phyloP scores from a whole-genome alignment of 352 stramenopile species.

The Phytophthora litchii region DNA sequence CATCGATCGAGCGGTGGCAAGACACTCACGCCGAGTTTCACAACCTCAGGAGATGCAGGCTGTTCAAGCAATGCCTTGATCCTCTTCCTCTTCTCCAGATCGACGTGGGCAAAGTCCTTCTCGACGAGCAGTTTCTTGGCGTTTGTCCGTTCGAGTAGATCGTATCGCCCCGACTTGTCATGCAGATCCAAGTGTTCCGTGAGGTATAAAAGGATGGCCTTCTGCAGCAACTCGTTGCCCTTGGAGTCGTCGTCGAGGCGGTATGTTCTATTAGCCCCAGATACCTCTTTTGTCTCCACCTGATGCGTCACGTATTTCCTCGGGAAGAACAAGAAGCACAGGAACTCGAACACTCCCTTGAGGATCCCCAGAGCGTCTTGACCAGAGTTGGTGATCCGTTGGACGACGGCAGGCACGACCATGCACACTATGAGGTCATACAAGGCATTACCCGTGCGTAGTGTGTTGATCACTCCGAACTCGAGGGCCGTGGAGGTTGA shows the following conservation, averaged over 20 bases:
- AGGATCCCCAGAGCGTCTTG: conserved; percentile 17
- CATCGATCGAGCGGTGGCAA: conserved; percentile 43
- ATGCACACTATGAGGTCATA: conserved; percentile 67
- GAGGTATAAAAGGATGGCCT: conserved; percentile 52
- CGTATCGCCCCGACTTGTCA: conserved; percentile 43
- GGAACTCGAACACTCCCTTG: conserved; percentile 12
- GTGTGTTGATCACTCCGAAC: conserved; percentile 54
- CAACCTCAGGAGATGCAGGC: conserved; percentile 26
- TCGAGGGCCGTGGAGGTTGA: conserved; percentile 45
- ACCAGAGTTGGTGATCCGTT: conserved; percentile 29
- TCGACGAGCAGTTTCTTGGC: conserved; percentile 15
- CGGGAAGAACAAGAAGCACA: conserved; percentile 11
- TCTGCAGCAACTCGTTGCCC: conserved; percentile 53
- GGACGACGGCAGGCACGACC: conserved; percentile 52
- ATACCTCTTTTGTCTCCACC: conserved; percentile 40
- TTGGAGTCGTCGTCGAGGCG: conserved; percentile 35
- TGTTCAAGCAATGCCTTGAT: conserved; percentile 16
- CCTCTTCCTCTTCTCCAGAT: conserved; percentile 29
- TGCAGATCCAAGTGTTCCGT: conserved; percentile 40
- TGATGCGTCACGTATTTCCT: conserved; percentile 24
- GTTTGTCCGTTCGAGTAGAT: conserved; percentile 40
- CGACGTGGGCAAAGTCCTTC: conserved; percentile 14
- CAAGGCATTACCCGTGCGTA: conserved; percentile 52
- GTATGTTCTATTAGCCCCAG: conserved; percentile 30
- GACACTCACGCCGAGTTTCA: conserved; percentile 43